Evolutionary conservation across 257 asterid genomes (phyloP).

Genomic region (Mitragyna speciosa): DNA sequence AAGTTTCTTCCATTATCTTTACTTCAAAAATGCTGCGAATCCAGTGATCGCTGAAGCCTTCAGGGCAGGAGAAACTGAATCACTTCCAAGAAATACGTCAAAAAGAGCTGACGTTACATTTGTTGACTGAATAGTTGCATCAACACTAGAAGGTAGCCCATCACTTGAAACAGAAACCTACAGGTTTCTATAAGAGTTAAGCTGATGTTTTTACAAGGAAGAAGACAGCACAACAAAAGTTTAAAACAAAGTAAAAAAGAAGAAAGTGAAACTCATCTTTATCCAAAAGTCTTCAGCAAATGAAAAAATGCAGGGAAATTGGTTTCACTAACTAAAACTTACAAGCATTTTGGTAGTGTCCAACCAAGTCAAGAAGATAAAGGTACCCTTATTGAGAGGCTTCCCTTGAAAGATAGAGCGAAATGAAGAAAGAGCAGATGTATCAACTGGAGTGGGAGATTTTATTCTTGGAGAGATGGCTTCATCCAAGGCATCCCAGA

Average conservation of each 20-base stretch:
- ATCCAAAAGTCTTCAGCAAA: background rate
- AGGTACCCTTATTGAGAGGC: constrained; percentile 73
- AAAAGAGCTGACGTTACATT: constrained; percentile 74
- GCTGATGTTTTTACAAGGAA: constrained; percentile 3
- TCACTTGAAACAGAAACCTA: constrained; percentile 75
- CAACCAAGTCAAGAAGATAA: constrained; percentile 83
- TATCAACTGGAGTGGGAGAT: constrained; percentile 56
- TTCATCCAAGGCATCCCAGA: constrained; percentile 92
- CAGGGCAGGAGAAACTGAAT: constrained; percentile 78
- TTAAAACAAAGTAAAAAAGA: too few relatives aligned
- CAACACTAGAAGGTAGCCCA: constrained; percentile 58
- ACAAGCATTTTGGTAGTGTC: constrained; percentile 76
- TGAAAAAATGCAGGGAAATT: background rate
- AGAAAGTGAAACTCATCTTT: background rate
- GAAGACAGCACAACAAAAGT: background rate
- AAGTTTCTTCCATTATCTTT: constrained; percentile 17
- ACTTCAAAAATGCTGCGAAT: constrained; percentile 57
- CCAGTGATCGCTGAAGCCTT: constrained; percentile 67
- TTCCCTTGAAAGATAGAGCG: constrained; percentile 65
- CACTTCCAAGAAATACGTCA: constrained; percentile 78
- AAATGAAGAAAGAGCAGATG: constrained; percentile 67
- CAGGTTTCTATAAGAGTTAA: constrained; percentile 14
- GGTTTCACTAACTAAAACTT: constrained; percentile 32
- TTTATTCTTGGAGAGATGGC: constrained; percentile 78
- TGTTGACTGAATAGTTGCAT: constrained; percentile 69